Percentiles rank a stretch among this genome's conserved stretches.
phyloP scores from a whole-genome alignment of 2,329 filamentous ascomycete genomes.

The Microcyclospora pomicola region DNA sequence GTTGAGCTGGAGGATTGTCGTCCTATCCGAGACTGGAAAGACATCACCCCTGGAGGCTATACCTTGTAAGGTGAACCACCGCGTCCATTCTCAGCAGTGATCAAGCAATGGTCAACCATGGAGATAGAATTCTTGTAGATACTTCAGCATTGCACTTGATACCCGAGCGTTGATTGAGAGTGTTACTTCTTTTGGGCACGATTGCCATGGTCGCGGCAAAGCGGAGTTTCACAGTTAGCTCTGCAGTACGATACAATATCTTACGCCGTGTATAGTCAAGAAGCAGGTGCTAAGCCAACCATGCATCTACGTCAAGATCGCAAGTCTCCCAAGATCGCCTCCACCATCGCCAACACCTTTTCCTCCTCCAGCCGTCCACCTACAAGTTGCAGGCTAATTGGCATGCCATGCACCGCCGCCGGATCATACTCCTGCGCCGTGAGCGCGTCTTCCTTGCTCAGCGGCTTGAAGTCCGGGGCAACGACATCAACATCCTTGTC shows the following conservation, averaged over 20 bases:
- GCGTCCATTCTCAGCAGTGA: no score
- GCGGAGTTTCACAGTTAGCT: no score
- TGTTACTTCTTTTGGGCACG: no score
- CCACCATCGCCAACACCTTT: conserved; percentile 20
- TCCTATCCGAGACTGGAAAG: conserved; percentile 66
- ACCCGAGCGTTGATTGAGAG: no score
- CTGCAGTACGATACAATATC: no score
- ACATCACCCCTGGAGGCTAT: conserved; percentile 24
- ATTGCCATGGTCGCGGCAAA: no score
- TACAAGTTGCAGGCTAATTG: conserved; percentile 23
- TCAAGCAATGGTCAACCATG: no score
- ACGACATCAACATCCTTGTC: conserved; percentile 26
- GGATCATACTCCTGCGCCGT: conserved; percentile 24
- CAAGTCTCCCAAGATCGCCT: not conserved
- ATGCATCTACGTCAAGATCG: not conserved
- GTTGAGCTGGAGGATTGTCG: conserved; percentile 82
- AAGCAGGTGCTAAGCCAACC: not conserved
- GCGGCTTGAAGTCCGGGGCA: conserved; percentile 11
- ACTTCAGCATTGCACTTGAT: no score
- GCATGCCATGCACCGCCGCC: conserved; percentile 29
- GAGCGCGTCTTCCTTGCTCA: conserved; percentile 27
- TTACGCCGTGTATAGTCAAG: no score
- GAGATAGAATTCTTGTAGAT: no score
- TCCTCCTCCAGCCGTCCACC: conserved; percentile 23
- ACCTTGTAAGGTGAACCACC: conserved; percentile 6